Conservation (phyloP, 441 rosid genomes). For the Bruguiera hainesii region DNA sequence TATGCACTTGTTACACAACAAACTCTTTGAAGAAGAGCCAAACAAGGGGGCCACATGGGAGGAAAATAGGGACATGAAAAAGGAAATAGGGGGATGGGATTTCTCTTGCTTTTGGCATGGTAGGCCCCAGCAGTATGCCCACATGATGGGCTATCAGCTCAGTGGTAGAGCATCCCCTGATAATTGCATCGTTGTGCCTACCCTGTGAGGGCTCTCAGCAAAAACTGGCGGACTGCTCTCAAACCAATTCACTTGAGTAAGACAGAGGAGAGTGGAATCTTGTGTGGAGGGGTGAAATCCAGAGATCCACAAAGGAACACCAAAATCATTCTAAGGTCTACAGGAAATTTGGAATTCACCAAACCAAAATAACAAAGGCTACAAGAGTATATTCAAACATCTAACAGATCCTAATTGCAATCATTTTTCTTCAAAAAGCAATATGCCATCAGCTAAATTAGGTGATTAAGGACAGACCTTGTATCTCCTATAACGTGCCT, state of each 20-base stretch:
- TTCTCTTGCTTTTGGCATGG: neutral
- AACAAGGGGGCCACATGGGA: neutral
- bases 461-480: constrained; percentile 52
- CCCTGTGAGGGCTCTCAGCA: too few relatives aligned
- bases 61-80: neutral
- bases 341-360: neutral
- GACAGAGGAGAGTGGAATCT: too few relatives aligned
- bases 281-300: too few relatives aligned
- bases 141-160: neutral
- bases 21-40: too few relatives aligned
- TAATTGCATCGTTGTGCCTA: neutral
- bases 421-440: neutral
- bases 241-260: too few relatives aligned
- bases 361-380: neutral
- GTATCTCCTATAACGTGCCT: constrained; percentile 90
- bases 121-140: neutral
- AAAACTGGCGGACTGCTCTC: too few relatives aligned
- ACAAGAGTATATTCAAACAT: neutral
- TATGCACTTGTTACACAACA: too few relatives aligned
- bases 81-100: neutral
- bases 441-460: neutral
- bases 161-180: neutral
- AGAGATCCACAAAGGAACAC: too few relatives aligned
- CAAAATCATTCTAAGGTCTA: neutral
- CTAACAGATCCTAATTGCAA: neutral